phyloP scores from a whole-genome alignment of 768 basidiomycete species.

The Suillus subaureus region DNA sequence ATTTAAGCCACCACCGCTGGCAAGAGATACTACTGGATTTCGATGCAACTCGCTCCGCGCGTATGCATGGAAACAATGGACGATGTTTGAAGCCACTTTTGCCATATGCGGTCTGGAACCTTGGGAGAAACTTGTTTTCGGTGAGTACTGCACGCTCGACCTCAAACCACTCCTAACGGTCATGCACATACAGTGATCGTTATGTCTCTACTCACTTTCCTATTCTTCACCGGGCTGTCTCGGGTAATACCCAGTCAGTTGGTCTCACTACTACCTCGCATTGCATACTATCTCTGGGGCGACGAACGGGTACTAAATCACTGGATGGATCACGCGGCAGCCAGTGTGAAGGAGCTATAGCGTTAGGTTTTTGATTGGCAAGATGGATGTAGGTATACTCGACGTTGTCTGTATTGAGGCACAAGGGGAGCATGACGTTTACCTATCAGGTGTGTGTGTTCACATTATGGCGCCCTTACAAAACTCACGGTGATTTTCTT shows the following conservation, averaged over 20 bases:
- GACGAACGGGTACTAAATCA: constrained; percentile 23
- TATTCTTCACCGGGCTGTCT: constrained; percentile 48
- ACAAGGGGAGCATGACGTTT: not conserved
- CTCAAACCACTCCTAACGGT: not conserved
- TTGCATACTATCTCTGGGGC: constrained; percentile 60
- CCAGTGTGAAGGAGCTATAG: constrained; percentile 9
- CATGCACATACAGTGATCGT: constrained; percentile 35
- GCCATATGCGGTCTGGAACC: constrained; percentile 57
- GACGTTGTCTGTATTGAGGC: constrained; percentile 1
- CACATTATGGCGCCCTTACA: not conserved
- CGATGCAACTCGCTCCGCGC: constrained; percentile 11
- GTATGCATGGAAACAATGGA: constrained; percentile 46
- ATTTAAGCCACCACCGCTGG: not conserved
- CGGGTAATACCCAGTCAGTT: constrained; percentile 58
- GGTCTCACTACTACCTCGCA: constrained; percentile 46
- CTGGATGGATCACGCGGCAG: constrained; percentile 14
- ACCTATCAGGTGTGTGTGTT: not conserved
- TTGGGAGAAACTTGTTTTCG: constrained; percentile 59
- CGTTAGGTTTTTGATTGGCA: not conserved
- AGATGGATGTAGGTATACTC: not conserved
- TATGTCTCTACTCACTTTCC: constrained; percentile 33
- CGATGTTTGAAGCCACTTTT: constrained; percentile 56
- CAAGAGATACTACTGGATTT: constrained; percentile 5
- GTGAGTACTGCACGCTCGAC: constrained; percentile 37
- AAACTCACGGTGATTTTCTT: not conserved